A percentile compares a stretch with the other conserved stretches of the same genome.
These are phyloP conservation scores for Centaurea solstitialis DNA, from an alignment of 129 eudicot genomes.

Conservation along the genomic window DNA sequence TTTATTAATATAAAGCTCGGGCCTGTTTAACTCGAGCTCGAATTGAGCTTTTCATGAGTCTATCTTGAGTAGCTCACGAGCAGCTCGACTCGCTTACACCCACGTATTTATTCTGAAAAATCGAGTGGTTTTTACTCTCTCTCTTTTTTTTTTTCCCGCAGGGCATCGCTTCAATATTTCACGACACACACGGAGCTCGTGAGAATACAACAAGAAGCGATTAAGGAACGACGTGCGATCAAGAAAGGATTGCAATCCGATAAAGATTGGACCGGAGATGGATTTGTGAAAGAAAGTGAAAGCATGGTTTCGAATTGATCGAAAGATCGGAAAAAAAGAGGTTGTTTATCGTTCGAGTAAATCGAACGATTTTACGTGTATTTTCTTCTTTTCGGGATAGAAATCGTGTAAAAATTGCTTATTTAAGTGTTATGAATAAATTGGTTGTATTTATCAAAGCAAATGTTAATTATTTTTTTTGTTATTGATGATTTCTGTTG, in stretches of 20 bases:
- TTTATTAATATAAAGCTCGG: too few species aligned
- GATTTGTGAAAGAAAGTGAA: conserved; percentile 90
- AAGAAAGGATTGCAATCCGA: conserved; percentile 85
- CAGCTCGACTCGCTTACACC: too few species aligned
- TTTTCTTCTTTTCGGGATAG: conserved; percentile 9
- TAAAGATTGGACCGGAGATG: conserved; percentile 99
- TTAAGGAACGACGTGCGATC: conserved; percentile 60
- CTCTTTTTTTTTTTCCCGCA: conserved; percentile 18
- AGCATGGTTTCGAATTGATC: conserved; percentile 92
- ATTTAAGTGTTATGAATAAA: conserved; percentile 16
- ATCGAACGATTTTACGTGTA: not conserved
- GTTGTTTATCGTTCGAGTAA: not conserved
- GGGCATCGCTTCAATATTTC: conserved; percentile 83
- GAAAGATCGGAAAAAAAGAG: not conserved
- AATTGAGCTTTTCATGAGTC: too few species aligned
- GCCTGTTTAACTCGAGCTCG: too few species aligned
- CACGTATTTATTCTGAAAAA: not conserved
- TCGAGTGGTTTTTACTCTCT: not conserved
- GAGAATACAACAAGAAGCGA: conserved; percentile 86
- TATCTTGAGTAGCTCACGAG: too few species aligned
- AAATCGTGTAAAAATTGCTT: conserved; percentile 16
- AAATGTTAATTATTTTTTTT: not conserved
- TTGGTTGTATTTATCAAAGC: conserved; percentile 1
- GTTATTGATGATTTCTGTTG: not conserved
- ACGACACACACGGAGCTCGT: conserved; percentile 92